Evolutionary conservation across 495 filamentous ascomycete species (phyloP).

Genomic region (Daldinia grandis): DNA sequence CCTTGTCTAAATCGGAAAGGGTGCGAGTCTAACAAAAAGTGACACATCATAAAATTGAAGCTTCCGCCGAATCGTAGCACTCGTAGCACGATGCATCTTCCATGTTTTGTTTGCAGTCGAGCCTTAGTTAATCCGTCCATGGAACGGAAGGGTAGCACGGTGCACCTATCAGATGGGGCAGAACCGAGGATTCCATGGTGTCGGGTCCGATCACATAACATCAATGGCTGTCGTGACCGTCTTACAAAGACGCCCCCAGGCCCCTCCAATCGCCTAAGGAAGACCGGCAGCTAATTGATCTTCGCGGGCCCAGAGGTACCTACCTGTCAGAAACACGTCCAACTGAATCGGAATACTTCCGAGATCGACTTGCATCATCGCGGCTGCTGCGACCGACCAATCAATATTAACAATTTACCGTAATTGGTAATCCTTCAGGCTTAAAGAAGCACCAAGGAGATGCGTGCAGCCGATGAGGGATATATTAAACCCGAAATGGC

Average conservation of each 20-base stretch:
- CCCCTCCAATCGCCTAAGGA: slow-evolving; percentile 13
- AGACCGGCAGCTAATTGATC: slow-evolving; percentile 31
- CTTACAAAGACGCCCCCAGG: slow-evolving; percentile 35
- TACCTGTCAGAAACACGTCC: slow-evolving; percentile 24
- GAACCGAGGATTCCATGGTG: slow-evolving; percentile 36
- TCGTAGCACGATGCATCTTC: slow-evolving; percentile 8
- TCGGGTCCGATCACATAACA: slow-evolving; percentile 45
- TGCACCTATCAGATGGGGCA: slow-evolving; percentile 19
- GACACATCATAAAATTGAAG: slow-evolving; percentile 33
- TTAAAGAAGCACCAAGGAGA: too few relatives aligned
- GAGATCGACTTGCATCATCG: slow-evolving; percentile 45
- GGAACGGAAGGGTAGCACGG: slow-evolving; percentile 16
- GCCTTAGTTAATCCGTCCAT: slow-evolving; percentile 9
- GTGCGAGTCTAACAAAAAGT: slow-evolving; percentile 36
- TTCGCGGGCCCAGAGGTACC: too few relatives aligned
- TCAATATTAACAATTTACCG: slow-evolving; percentile 36
- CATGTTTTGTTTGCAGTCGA: slow-evolving; percentile 40
- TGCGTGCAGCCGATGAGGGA: slow-evolving; percentile 3
- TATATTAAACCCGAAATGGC: background rate
- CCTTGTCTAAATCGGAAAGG: slow-evolving; percentile 31
- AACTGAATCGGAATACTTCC: slow-evolving; percentile 39
- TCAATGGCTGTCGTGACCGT: slow-evolving; percentile 33
- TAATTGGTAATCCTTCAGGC: slow-evolving; percentile 41
- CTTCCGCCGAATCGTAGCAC: slow-evolving; percentile 16
- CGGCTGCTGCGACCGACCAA: slow-evolving; percentile 38